A percentile compares a stretch with the other conserved stretches of the same genome.
phyloP scores from a whole-genome alignment of 805 yeast species.

The Candida ulmi region DNA sequence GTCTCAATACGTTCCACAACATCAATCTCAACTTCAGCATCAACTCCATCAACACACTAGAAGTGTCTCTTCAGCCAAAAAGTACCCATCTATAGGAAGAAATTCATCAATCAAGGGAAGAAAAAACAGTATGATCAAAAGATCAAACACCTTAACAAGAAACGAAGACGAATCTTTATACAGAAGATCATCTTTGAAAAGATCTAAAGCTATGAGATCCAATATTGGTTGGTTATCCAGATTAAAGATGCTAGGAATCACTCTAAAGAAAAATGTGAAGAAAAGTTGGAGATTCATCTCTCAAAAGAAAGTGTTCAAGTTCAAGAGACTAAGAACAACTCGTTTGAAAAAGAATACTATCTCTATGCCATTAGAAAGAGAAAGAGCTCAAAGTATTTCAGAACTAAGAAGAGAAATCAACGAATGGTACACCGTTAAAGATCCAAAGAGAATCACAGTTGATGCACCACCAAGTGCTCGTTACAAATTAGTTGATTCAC shows the following conservation, averaged over 20 bases:
- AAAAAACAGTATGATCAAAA: slow-evolving; percentile 1
- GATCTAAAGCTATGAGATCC: slow-evolving; percentile 31
- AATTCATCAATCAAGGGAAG: background rate
- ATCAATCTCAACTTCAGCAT: too few species aligned
- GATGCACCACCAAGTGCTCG: slow-evolving; percentile 7
- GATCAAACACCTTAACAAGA: background rate
- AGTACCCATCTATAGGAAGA: background rate
- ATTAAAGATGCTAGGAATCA: slow-evolving; percentile 22
- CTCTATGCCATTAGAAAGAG: slow-evolving; percentile 7
- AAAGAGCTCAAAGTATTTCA: slow-evolving; percentile 18
- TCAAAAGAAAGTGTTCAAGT: slow-evolving; percentile 14
- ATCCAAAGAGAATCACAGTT: background rate
- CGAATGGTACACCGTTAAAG: slow-evolving; percentile 11
- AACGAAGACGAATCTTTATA: slow-evolving; percentile 13
- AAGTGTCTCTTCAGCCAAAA: background rate
- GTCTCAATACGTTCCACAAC: too few species aligned
- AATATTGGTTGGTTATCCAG: slow-evolving; percentile 32
- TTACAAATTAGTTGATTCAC: slow-evolving; percentile 2
- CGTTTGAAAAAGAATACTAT: slow-evolving; percentile 4
- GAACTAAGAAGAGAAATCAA: slow-evolving; percentile 23
- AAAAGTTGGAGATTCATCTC: slow-evolving; percentile 24
- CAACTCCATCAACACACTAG: too few species aligned
- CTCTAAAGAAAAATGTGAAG: slow-evolving; percentile 17
- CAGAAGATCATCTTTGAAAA: slow-evolving; percentile 21
- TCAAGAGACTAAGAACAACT: slow-evolving; percentile 8